Evolutionary conservation across 2,329 filamentous ascomycete species (phyloP).

Genomic region (Penicillium aurantiogriseum): DNA sequence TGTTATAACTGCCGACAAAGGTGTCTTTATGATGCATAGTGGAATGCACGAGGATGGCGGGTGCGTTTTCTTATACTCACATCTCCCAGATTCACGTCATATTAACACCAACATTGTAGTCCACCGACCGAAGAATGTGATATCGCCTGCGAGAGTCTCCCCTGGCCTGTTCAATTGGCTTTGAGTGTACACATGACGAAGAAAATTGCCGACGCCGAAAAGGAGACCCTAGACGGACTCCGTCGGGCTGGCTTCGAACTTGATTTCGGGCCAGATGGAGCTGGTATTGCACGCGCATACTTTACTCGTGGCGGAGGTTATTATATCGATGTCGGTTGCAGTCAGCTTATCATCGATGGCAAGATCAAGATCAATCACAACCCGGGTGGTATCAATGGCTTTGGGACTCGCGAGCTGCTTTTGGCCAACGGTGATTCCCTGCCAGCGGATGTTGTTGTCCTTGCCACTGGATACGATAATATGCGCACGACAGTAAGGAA

Average conservation of each 20-base stretch:
- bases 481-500: conserved; percentile 64
- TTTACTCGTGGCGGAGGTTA: conserved; percentile 55
- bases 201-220: conserved; percentile 44
- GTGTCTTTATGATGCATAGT: conserved; percentile 46
- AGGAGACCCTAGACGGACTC: conserved; percentile 46
- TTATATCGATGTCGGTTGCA: conserved; percentile 58
- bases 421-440: conserved; percentile 58
- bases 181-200: conserved; percentile 46
- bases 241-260: conserved; percentile 48
- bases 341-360: conserved; percentile 55
- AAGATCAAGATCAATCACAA: conserved; percentile 63
- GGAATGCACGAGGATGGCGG: conserved; percentile 49
- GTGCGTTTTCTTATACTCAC: conserved; percentile 12
- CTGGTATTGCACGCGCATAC: conserved; percentile 47
- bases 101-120: conserved; percentile 20
- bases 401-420: conserved; percentile 48
- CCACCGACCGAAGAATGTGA: conserved; percentile 54
- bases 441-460: conserved; percentile 62
- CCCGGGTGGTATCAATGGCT: conserved; percentile 51
- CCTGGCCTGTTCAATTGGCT: conserved; percentile 49
- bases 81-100: no score
- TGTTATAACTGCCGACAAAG: conserved; percentile 48
- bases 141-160: conserved; percentile 47
- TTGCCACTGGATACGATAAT: conserved; percentile 65
- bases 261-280: conserved; percentile 41